Base-by-base conservation (phyloP, 495 filamentous ascomycete species). In the Penicillium odoratum region DNA sequence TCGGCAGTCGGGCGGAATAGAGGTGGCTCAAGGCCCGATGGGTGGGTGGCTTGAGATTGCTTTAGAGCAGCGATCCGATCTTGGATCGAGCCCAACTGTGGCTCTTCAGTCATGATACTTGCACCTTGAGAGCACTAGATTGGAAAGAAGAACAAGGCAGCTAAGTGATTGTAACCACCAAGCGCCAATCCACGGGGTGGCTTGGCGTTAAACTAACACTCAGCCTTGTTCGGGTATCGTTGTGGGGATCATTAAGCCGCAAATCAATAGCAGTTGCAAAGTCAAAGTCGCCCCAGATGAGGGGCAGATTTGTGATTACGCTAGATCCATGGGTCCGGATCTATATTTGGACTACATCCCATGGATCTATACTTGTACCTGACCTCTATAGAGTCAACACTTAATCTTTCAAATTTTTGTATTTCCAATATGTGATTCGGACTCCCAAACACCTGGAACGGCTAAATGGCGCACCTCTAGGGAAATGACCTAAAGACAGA, bases 41-140 rank as follows among this genome's bases (percentile, higher is more conserved):
- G 58, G 21, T 74, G 71, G 29, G 81, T 79, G 45, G 84, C 69
- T 57, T 88, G 78, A 36, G 80, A 74, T 52, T 81, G 74, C 59
- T 86, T 86, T 45, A 88, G 68, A 25, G 80, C 76, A 45, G 82
- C 81, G 56, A 88, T 86, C 48, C 85, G 81, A 48, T 79, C 72
- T 63, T 81, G 76, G 53, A 88, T 83, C 5, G 83, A 84, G 31
- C 72, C 63, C 21, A 76, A 63, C 58, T 76, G 76, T 13, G 73
- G 57, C 52, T 76, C 76, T 50, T 80, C 77, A 7, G 71, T 58
- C 65, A 68, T 70, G 21, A 16, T 43, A 38, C 48, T 25, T 7
- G 18, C n/a, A n/a, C 9, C 42, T 31, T 46, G 21, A 7, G 11
- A 36, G n/a, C 5, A 34, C 16, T 25, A 31, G 43, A 15, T 5